Base-by-base conservation (phyloP, 208 protist species). In the Borovskyia barvae region DNA sequence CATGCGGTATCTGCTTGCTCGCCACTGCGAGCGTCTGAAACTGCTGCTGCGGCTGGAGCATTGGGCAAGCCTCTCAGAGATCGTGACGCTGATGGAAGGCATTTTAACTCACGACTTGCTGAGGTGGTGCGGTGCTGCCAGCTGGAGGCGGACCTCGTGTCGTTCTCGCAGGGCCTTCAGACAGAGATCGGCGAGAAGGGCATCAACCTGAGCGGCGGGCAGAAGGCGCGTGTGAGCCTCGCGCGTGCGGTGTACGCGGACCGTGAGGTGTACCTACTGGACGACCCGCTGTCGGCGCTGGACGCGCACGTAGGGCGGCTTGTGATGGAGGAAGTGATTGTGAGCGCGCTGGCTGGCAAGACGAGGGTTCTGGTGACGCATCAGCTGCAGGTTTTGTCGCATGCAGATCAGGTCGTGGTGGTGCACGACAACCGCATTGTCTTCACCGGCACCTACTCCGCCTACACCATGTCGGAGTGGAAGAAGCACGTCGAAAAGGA, bases 321-420 rank as follows among this genome's bases (percentile, higher is more conserved):
- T 8, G 71, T 95, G 24, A 69, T 93, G 62, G 57, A 52, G 11
- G 75, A 87, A 51, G 60, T 72, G 35, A 41, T 90, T 25, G 29
- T 73, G 29, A 39, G 89, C 14, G 24, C 56, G 11, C 63, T 99
- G 33, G 52, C 54, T 7, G 52, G 60, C 26, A 96, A 90, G 54
- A 97, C 95, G 3, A 73, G 89, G 8, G 45, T 99, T 1, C 72
- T 99, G 0, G 90, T 95, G 11, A 98, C 96, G 14, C 94, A 98
- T 75, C 87, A 96, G 57, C 45, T 98, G 24, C 93, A 98, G 49
- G 94, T 88, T 56, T 5, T 53, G 25, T 97, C 33, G 30, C 55
- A n/a, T 22, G 77, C 7, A 75, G 90, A 98, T 56, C 58, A 81
- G 22, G 86, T 98, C 32, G 66, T 98, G 19, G 81, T 97, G 4